These are phyloP conservation scores for Crithidia thermophila DNA, from an alignment of 208 protist genomes.

Conservation along the genomic window DNA sequence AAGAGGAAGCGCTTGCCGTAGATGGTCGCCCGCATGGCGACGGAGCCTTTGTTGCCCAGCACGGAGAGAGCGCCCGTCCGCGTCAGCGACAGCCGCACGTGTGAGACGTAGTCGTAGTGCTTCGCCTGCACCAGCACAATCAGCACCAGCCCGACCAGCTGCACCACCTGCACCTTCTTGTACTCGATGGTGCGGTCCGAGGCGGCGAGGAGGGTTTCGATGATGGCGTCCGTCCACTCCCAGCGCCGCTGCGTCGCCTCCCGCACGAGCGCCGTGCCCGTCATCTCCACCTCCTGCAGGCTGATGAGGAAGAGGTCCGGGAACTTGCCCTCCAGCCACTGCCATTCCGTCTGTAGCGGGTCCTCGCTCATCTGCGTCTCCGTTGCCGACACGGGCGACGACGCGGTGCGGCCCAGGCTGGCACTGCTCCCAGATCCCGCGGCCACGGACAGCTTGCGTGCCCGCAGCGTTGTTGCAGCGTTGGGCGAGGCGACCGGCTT, in stretches of 20 bases:
- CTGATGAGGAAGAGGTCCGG: conserved; percentile 80
- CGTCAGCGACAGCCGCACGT: conserved; percentile 73
- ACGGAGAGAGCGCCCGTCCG: conserved; percentile 75
- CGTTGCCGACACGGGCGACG: background rate
- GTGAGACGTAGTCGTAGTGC: conserved; percentile 65
- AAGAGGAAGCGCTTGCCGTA: conserved; percentile 91
- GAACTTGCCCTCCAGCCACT: conserved; percentile 42
- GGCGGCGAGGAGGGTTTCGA: conserved; percentile 47
- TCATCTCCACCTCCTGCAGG: conserved; percentile 90
- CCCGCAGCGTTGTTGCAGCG: conserved; percentile 9
- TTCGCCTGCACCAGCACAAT: conserved; percentile 62
- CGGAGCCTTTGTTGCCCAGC: conserved; percentile 93
- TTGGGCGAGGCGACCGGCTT: conserved; percentile 5
- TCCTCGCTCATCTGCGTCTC: background rate
- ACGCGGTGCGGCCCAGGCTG: background rate
- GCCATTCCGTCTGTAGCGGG: conserved; percentile 18
- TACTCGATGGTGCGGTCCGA: conserved; percentile 51
- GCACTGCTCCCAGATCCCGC: background rate
- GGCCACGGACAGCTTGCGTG: conserved; percentile 14
- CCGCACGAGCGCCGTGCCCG: conserved; percentile 65
- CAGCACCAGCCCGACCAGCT: conserved; percentile 81
- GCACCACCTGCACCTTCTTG: conserved; percentile 65
- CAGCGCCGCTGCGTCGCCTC: conserved; percentile 68
- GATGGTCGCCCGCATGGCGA: conserved; percentile 83
- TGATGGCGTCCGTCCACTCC: conserved; percentile 71